phyloP scores from a whole-genome alignment of 176 grass and related monocot species.

The Stipa capillata region DNA sequence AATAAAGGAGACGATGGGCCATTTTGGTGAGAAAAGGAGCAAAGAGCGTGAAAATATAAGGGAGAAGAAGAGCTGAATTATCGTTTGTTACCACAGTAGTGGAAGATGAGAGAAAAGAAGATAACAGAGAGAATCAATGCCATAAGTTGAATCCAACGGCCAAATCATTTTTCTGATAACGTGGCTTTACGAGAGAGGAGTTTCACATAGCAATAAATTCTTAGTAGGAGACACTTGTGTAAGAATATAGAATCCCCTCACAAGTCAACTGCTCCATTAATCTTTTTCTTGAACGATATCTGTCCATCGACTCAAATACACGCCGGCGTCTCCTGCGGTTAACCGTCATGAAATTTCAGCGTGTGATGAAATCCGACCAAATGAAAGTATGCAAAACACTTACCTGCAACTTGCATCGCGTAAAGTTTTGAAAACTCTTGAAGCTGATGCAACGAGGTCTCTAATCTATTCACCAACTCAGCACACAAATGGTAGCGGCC shows the following conservation, averaged over 20 bases:
- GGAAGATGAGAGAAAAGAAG: no score
- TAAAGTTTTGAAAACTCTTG: background rate
- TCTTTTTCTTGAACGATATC: background rate
- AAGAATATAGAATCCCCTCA: background rate
- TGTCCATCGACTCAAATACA: background rate
- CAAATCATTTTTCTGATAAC: no score
- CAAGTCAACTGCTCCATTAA: background rate
- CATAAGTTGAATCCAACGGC: no score
- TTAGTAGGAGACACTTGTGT: no score
- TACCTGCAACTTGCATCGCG: background rate
- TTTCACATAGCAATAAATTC: no score
- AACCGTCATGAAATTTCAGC: background rate
- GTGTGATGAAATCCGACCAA: slow-evolving; percentile 19
- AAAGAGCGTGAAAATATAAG: no score
- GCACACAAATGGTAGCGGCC: background rate
- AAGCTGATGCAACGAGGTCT: background rate
- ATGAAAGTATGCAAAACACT: slow-evolving; percentile 16
- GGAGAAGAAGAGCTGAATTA: no score
- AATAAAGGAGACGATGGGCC: no score
- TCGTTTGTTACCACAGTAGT: no score
- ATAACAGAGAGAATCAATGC: no score
- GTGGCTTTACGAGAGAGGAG: no score
- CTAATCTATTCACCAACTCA: background rate
- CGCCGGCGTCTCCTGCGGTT: slow-evolving; percentile 1
- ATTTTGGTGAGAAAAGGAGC: no score